Conservation (phyloP, 140 eudicot species). For the Anethum foeniculum region DNA sequence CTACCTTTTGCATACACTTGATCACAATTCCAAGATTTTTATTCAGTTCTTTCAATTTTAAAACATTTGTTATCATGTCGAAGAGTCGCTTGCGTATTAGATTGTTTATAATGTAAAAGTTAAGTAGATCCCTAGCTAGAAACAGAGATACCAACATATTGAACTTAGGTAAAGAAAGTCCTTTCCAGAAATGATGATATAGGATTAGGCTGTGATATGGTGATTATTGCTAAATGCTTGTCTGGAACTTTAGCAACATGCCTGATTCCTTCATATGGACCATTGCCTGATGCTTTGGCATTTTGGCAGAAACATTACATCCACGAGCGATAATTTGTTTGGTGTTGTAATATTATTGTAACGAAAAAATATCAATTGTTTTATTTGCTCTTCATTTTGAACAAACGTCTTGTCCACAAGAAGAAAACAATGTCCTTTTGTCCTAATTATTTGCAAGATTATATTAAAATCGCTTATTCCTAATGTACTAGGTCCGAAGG, state of each 20-base stretch:
- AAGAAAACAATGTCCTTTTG: neutral
- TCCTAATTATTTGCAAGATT: neutral
- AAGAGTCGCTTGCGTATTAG: neutral
- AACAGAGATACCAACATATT: neutral
- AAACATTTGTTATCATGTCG: neutral
- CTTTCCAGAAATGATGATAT: neutral
- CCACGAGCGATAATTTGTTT: neutral
- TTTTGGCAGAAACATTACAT: neutral
- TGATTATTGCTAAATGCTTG: neutral
- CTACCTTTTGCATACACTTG: neutral
- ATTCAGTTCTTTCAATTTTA: neutral
- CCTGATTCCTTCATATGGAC: neutral
- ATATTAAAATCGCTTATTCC: neutral
- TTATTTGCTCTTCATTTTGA: neutral
- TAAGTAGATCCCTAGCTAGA: neutral
- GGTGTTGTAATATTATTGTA: neutral
- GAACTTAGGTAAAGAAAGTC: neutral
- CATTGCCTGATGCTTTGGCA: neutral
- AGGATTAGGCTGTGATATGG: neutral
- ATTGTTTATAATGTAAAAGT: neutral
- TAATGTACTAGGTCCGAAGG: conserved; percentile 56
- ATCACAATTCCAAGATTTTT: neutral
- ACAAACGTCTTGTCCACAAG: neutral
- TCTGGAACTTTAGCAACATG: neutral
- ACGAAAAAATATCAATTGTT: neutral